Evolutionary conservation across 805 yeast species (phyloP).

Genomic region (Saccharomycopsis synnaedendra): DNA sequence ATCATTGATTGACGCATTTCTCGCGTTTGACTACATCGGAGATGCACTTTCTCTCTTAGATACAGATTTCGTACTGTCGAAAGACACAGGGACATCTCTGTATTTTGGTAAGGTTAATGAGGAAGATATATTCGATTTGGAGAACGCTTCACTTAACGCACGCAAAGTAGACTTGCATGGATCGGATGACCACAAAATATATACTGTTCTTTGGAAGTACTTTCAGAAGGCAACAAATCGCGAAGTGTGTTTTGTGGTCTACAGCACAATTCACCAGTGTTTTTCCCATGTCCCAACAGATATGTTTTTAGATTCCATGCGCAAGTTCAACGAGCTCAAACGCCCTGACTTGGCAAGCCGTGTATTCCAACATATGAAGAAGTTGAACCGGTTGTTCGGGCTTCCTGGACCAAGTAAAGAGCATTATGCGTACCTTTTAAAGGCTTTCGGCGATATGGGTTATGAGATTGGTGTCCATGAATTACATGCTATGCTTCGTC

Average conservation of each 20-base stretch:
- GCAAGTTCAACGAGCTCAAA: conserved; percentile 34
- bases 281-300: conserved; percentile 43
- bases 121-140: conserved; percentile 17
- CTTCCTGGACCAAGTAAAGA: conserved; percentile 35
- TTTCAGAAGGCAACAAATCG: conserved; percentile 26
- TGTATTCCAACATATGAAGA: conserved; percentile 48
- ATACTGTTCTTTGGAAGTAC: conserved; percentile 32
- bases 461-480: conserved; percentile 57
- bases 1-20: conserved; percentile 24
- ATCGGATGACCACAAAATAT: conserved; percentile 24
- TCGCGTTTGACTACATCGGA: conserved; percentile 24
- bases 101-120: conserved; percentile 18
- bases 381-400: conserved; percentile 39
- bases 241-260: conserved; percentile 47
- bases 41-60: conserved; percentile 31
- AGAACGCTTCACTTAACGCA: conserved; percentile 16
- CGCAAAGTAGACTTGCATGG: conserved; percentile 12
- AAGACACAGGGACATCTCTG: conserved; percentile 10
- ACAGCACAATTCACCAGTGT: conserved; percentile 43
- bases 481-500: conserved; percentile 47
- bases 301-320: conserved; percentile 43
- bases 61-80: conserved; percentile 27
- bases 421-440: conserved; percentile 47
- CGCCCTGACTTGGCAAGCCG: conserved; percentile 50
- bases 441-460: conserved; percentile 42